These are phyloP conservation scores for Cutaneotrichosporon spelunceum DNA, from an alignment of 1,284 basidiomycete species.

Conservation along the genomic window DNA sequence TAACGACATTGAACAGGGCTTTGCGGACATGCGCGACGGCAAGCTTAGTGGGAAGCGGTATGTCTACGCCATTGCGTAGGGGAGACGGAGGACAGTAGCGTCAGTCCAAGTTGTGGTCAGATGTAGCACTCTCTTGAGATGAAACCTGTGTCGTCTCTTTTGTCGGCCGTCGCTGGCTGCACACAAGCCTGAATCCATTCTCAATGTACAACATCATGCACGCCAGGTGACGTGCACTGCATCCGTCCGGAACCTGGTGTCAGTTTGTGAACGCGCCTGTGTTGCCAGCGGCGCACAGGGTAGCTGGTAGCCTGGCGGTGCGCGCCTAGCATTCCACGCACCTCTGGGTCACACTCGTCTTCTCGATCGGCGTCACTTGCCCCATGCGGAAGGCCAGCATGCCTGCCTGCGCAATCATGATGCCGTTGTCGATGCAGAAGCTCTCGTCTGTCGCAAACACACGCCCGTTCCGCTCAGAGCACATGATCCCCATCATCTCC, in stretches of 20 bases:
- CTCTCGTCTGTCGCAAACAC: constrained; percentile 93
- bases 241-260: constrained; percentile 77
- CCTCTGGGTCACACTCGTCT: constrained; percentile 88
- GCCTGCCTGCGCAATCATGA: constrained; percentile 99
- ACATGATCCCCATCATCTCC: constrained; percentile 99
- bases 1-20: constrained; percentile 31
- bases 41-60: constrained; percentile 22
- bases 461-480: constrained; percentile 76
- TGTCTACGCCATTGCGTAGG: constrained; percentile 23
- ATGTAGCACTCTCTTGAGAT: no score
- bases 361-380: constrained; percentile 67
- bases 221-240: constrained; percentile 86
- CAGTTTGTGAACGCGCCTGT: no score
- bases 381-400: constrained; percentile 91
- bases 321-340: constrained; percentile 34
- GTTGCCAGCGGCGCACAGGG: no score
- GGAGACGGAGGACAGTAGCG: no score
- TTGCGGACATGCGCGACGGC: constrained; percentile 27
- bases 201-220: constrained; percentile 28
- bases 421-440: constrained; percentile 99
- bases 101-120: no score
- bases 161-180: neutral
- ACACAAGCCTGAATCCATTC: neutral
- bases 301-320: neutral
- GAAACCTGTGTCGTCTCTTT: neutral